Base-by-base conservation (phyloP, 768 basidiomycete species). In the Coprinellus micaceus region DNA sequence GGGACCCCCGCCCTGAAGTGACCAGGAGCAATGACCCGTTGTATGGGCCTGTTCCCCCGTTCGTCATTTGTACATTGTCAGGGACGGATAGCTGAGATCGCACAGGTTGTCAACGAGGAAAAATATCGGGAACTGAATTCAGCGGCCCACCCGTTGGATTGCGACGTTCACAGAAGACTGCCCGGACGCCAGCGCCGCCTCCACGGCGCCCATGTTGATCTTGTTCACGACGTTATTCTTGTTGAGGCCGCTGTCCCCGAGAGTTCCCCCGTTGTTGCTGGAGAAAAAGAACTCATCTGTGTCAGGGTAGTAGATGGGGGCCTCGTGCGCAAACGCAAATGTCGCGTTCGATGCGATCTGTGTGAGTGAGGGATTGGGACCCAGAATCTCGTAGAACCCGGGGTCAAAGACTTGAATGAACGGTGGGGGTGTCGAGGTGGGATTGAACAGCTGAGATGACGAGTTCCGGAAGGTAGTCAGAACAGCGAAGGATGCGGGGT, bases 241-340 rank as follows among this genome's bases (percentile, higher is more conserved):
- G 59, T 86, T 67, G 49, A 85, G 66, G 59, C 84, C 84, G 49
- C 80, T 87, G 63, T 80, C 77, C 6, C 87, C 86, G 1, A 86
- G 74, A 28, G 79, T 53, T 1, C 85, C 87, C 4, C 88, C 88
- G 54, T 80, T 82, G 58, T 84, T 88, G 68, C 84, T 86, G 4
- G 80, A 76, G 63, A 92, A 92, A 71, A 83, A 85, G 1, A 92
- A 74, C 59, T 86, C 82, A 62, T 90, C 81, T n/a, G 83, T 85
- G n/a, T 74, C 77, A 4, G 83, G 70, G 29, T 81, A 71, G 67
- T 83, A 89, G 1, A 91, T 74, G 0, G 88, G 87, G 2, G 87
- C 90, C 69, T 93, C 91, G 64, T 92, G 89, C 17, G 88, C 89
- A 59, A 89, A 83, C 2, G 85, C 85, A 66, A 84, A 85, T 3